Conservation (phyloP, 257 asterid species). For the Solanum chiquidenum region DNA sequence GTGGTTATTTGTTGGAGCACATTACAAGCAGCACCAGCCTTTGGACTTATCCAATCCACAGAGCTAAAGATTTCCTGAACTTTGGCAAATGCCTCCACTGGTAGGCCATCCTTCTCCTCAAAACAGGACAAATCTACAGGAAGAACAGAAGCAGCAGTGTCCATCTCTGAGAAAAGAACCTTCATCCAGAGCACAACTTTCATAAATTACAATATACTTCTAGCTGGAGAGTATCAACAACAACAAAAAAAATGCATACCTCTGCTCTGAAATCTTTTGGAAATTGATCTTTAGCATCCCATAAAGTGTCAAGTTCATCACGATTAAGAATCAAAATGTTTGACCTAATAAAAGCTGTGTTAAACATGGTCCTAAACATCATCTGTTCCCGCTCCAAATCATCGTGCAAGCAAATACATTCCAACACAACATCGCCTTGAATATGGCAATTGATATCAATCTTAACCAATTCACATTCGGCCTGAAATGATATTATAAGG, state of each 20-base stretch:
- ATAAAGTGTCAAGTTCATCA: conserved; percentile 67
- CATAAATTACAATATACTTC: conserved; percentile 9
- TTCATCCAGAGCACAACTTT: conserved; percentile 23
- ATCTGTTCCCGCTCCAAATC: conserved; percentile 70
- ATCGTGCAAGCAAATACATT: conserved; percentile 68
- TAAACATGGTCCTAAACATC: conserved; percentile 90
- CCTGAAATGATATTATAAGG: conserved; percentile 40
- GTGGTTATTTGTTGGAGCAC: conserved; percentile 46
- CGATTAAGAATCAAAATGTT: conserved; percentile 83
- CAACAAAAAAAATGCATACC: conserved; percentile 23
- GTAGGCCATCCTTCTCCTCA: conserved; percentile 94
- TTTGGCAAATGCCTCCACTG: conserved; percentile 88
- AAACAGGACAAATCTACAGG: conserved; percentile 63
- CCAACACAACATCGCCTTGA: conserved; percentile 96
- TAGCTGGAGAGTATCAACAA: conserved; percentile 3
- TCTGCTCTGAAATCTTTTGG: conserved; percentile 88
- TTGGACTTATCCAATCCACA: conserved; percentile 80
- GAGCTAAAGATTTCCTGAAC: conserved; percentile 77
- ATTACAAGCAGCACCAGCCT: conserved; percentile 50
- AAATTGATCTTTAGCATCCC: conserved; percentile 85
- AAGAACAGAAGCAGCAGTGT: conserved; percentile 48
- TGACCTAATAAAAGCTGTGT: conserved; percentile 92
- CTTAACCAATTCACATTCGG: conserved; percentile 71
- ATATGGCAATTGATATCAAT: conserved; percentile 76
- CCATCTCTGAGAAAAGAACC: conserved; percentile 95